Percentiles rank a stretch among this genome's conserved stretches.
Evolutionary conservation across 192 early-diverging fungal genomes (phyloP).

Genomic region (Coemansia sp.): DNA sequence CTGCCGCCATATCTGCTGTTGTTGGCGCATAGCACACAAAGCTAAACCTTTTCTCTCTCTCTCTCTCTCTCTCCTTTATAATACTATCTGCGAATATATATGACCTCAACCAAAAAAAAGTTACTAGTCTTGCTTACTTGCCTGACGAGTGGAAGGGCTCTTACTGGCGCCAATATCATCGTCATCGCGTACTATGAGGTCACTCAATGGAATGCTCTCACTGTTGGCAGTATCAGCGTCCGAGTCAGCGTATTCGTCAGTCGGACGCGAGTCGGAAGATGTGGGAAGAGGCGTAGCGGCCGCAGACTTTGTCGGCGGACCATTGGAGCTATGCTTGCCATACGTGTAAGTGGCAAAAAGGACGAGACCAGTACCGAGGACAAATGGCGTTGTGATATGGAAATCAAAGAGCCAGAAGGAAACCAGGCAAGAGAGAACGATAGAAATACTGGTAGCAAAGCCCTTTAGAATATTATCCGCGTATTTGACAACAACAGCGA

Average conservation of each 20-base stretch:
- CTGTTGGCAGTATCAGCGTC: not conserved
- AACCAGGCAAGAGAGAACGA: slow-evolving; percentile 85
- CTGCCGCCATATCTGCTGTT: not conserved
- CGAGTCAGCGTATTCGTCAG: slow-evolving; percentile 3
- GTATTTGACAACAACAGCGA: slow-evolving; percentile 96
- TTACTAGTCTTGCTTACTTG: not conserved
- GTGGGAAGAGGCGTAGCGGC: slow-evolving; percentile 2
- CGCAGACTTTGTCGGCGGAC: slow-evolving; percentile 6
- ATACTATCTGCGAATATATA: slow-evolving; percentile 9
- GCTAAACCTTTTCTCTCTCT: not conserved
- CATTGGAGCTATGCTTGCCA: slow-evolving; percentile 32
- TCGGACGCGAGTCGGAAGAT: not conserved
- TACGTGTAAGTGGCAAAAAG: slow-evolving; percentile 81
- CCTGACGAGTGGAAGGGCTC: not conserved
- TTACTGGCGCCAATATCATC: not conserved
- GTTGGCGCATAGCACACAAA: slow-evolving; percentile 20
- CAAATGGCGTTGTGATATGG: slow-evolving; percentile 69
- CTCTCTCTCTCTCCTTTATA: not conserved
- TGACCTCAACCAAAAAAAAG: no score
- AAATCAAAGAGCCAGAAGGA: slow-evolving; percentile 85
- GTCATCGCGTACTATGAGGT: not conserved
- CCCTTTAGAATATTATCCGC: slow-evolving; percentile 99
- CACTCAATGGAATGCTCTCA: slow-evolving; percentile 8
- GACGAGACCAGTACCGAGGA: slow-evolving; percentile 72
- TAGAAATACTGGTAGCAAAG: slow-evolving; percentile 97